These are phyloP conservation scores for Moricandia moricandioides DNA, from an alignment of 345 rosid genomes.

Conservation along the genomic window DNA sequence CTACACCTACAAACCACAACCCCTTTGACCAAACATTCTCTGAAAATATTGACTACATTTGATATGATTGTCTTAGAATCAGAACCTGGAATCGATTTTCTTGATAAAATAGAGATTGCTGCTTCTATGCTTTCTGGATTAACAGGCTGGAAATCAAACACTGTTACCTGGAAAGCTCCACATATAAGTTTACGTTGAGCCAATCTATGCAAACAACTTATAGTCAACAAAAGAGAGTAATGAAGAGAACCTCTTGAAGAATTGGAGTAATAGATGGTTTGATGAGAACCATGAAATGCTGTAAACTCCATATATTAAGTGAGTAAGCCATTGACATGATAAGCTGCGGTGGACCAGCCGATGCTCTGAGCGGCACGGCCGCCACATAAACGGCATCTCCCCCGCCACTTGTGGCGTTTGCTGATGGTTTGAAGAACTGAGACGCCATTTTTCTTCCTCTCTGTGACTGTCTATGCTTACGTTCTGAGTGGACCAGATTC, in stretches of 20 bases:
- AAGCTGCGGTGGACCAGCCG: slow-evolving; percentile 56
- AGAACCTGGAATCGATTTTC: slow-evolving; percentile 36
- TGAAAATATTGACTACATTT: not conserved
- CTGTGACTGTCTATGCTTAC: not conserved
- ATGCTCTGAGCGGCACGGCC: slow-evolving; percentile 55
- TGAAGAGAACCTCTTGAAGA: slow-evolving; percentile 14
- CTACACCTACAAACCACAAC: slow-evolving; percentile 42
- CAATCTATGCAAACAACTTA: not conserved
- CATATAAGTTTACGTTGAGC: not conserved
- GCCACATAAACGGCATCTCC: slow-evolving; percentile 61
- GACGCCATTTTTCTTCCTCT: slow-evolving; percentile 31
- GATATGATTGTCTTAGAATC: slow-evolving; percentile 27
- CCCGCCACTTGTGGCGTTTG: slow-evolving; percentile 21
- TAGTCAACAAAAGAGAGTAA: not conserved
- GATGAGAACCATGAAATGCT: slow-evolving; percentile 65
- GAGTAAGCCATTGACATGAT: slow-evolving; percentile 59
- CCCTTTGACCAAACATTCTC: too few relatives aligned
- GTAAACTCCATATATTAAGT: slow-evolving; percentile 46
- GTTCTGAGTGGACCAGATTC: slow-evolving; percentile 4
- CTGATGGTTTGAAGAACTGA: slow-evolving; percentile 21
- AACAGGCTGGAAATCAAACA: slow-evolving; percentile 40
- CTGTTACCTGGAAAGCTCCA: slow-evolving; percentile 11
- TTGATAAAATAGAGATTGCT: slow-evolving; percentile 25
- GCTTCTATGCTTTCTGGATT: slow-evolving; percentile 35
- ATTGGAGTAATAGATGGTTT: slow-evolving; percentile 23